These are phyloP conservation scores for Croton laevigatus DNA, from an alignment of 441 rosid species.

Conservation along the genomic window DNA sequence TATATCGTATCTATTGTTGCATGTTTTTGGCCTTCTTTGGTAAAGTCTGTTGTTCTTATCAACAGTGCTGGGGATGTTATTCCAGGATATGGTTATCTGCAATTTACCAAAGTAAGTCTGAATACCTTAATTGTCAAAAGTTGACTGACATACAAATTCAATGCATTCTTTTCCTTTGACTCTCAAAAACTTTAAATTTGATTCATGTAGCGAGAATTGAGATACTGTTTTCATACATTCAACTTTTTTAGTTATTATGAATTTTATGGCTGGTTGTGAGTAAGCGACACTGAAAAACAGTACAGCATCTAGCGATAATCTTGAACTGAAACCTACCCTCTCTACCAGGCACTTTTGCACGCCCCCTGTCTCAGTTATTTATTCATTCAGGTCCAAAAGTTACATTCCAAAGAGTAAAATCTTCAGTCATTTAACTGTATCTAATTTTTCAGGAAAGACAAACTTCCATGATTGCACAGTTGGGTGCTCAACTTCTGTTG, in stretches of 20 bases:
- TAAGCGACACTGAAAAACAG: not conserved
- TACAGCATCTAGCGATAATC: not conserved
- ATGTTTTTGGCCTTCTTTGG: conserved; percentile 65
- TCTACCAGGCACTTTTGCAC: not conserved
- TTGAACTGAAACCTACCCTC: not conserved
- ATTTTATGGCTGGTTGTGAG: not conserved
- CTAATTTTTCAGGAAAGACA: conserved; percentile 49
- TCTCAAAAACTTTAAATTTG: not conserved
- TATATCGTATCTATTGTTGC: conserved; percentile 65
- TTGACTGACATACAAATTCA: not conserved
- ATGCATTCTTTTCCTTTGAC: conserved; percentile 2
- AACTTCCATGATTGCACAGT: conserved; percentile 50
- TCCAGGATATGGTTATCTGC: conserved; percentile 50
- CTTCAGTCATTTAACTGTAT: not conserved
- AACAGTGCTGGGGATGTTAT: conserved; percentile 77
- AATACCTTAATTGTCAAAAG: not conserved
- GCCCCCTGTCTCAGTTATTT: not conserved
- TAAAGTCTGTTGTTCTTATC: conserved; percentile 61
- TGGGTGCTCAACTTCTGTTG: conserved; percentile 69
- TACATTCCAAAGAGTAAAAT: not conserved
- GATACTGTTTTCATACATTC: not conserved
- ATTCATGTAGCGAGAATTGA: not conserved
- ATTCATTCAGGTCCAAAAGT: not conserved
- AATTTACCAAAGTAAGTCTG: conserved; percentile 44
- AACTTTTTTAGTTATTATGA: not conserved